Base-by-base conservation (phyloP, 495 filamentous ascomycete species). In the Penicillium simplicissimum region DNA sequence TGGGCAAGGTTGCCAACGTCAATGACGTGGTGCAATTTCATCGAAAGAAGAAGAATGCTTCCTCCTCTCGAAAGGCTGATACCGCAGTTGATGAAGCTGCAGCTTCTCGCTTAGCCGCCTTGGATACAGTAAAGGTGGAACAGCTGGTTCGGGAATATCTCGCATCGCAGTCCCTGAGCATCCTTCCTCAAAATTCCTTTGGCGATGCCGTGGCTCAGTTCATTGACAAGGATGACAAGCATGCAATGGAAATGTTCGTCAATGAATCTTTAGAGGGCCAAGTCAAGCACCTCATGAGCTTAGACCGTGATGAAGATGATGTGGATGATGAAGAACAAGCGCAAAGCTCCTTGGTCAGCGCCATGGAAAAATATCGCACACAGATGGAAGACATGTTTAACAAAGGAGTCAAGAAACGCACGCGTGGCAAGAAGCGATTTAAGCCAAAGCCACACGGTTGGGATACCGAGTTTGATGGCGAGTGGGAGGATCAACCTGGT, bases 21-120 rank as follows among this genome's bases (percentile, higher is more conserved):
- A 95, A 90, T 65, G 95, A 99, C 64, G 92, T 99, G 1, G 86
- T 99, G 3, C 88, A 95, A 66, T 97, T 96, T 64, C 86, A 97
- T 72, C 85, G 92, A 11, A 97, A 95, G 76, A 97, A 96, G 74
- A 81, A 83, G 40, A 74, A 53, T 1, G 65, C 71, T 6, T 77
- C 66, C 7, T 45, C 71, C 4, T 72, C 72, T 1, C 69, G 79
- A 47, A 76, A 76, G 51, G 72, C 79, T 52, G 73, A 80, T 59
- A 60, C 71, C 25, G 72, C 75, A 0, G 66, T 90, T 53, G 87
- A 89, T 19, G 83, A 87, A 51, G 76, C 81, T 6, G 67, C 86
- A 8, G 71, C 91, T 13, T 87, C 81, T 1, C 79, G 85, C 49
- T 69, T 91, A 4, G 73, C 84, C 7, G 76, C 80, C 0, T 77